Evolutionary conservation across 2,329 filamentous ascomycete genomes (phyloP), one percentile per base, ranked within the genome.

Genomic region (Parastagonospora nodorum): DNA sequence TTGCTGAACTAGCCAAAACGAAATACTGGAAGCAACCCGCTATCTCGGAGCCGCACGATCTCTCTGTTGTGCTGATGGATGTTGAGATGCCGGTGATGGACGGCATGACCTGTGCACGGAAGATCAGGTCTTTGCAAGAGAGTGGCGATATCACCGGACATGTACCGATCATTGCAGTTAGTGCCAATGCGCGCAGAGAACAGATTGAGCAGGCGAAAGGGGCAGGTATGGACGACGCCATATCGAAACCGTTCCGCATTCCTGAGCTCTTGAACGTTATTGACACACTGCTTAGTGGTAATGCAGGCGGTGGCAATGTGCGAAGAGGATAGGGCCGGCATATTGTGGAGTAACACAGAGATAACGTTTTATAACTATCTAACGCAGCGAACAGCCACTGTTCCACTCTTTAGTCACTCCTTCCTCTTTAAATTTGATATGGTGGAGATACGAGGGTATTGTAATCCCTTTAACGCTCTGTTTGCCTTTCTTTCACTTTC

Each of bases 21-120:
- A 39, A 6, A 4, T 39, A 27, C 19, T 19, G 37, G 8, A 9
- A 19, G 6, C 24, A 28, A 24, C 16, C 10, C 4, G 6, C 35
- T 4, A 16, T 16, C 8, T 12, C 14, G 6, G 14, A 14, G 11
- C n/a, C 35, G 14, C 14, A 37, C 14, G 14, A 37, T 8, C 35
- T 37, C 19, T 33, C 35, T 16, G 58, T 71, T 12, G 51, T 71
- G 4, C 47, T 71, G 9, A 68, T 69, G 66, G 67, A 69, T 10
- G 64, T 68, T 8, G 61, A 71, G 31, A 73, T 73, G 68, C 68
- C 68, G 1, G 42, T 71, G 19, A 72, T 71, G 69, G 67, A 71
- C 30, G 67, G 68, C 1, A 55, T 71, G 1, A 64, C 64, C 1
- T 70, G 67, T 11, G 58, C 66, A 6, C 51, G 52, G 3, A 43